Evolutionary conservation across 1,284 basidiomycete species (phyloP), one percentile per base, ranked within the genome.

Genomic region (Ceratobasidium sp.): DNA sequence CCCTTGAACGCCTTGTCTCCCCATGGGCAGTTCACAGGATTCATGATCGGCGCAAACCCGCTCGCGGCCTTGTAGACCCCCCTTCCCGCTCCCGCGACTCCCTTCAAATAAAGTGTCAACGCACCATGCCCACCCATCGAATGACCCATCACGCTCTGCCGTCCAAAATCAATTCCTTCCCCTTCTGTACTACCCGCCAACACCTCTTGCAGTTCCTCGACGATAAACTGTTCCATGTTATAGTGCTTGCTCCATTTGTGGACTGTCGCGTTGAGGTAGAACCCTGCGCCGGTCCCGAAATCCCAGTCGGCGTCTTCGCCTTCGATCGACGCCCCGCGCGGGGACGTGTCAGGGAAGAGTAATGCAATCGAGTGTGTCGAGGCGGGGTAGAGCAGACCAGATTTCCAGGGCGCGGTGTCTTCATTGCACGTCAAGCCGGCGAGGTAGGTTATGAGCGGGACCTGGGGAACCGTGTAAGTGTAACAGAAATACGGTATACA

Each of bases 61-160:
- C 94, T 96, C n/a, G 86, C 91, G 25, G 94, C 96, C 74, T 89
- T 88, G 83, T 92, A 99, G 5, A 87, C 79, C 82, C 89, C 73
- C 81, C 87, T 79, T 11, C 66, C 46, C 11, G 3, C 46, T 2
- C 44, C 54, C 38, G 44, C 12, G 18, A 70, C 42, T 16, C 67
- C 67, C 73, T 88, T 85, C 67, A 99, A 89, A 82, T 98, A 98
- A 61, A 98, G 83, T 2, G 92, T 92, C 30, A 99, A 85, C 6
- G 97, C 95, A 21, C 96, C 97, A 79, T 98, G 95, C 1, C 96
- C 96, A 73, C 96, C 96, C 96, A 95, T 91, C 80, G 88, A 91
- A 80, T 96, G 94, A 36, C 94, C 94, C 78, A 92, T 70, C 44
- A 70, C 44, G 33, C 67, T 70, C 67, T 70, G 67, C 25, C 46